phyloP scores from a whole-genome alignment of 2,329 filamentous ascomycete genomes.

The Aspergillus fumigatiaffinis region DNA sequence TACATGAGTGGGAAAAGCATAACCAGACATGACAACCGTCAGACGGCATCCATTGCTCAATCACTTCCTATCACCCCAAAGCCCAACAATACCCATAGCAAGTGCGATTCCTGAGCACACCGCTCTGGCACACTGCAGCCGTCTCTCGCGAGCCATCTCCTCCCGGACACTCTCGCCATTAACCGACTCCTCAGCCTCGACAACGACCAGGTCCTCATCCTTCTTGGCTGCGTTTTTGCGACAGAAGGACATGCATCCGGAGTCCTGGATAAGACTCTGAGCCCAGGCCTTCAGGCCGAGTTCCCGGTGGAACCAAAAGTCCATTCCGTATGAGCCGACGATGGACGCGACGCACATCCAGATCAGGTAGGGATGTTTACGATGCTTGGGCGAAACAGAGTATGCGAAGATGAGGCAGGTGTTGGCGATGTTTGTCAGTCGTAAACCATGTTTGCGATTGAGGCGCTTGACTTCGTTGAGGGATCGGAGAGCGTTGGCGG shows the following conservation, averaged over 20 bases:
- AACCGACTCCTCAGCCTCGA: slow-evolving; percentile 37
- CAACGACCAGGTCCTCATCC: slow-evolving; percentile 36
- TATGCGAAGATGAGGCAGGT: slow-evolving; percentile 74
- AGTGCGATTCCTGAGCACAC: slow-evolving; percentile 41
- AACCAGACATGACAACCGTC: not conserved
- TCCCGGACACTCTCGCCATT: slow-evolving; percentile 45
- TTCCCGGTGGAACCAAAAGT: slow-evolving; percentile 69
- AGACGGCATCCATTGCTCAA: too few relatives aligned
- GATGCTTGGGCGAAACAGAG: slow-evolving; percentile 66
- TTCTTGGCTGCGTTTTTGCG: slow-evolving; percentile 20
- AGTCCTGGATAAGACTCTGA: slow-evolving; percentile 42
- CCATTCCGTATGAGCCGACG: slow-evolving; percentile 50
- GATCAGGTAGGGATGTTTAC: slow-evolving; percentile 82
- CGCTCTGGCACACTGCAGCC: slow-evolving; percentile 35
- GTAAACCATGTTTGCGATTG: slow-evolving; percentile 62
- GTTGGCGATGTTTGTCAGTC: slow-evolving; percentile 65
- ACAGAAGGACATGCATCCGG: slow-evolving; percentile 16
- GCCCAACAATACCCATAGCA: slow-evolving; percentile 45
- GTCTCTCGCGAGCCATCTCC: slow-evolving; percentile 42
- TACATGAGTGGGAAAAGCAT: not conserved
- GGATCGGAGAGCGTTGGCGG: slow-evolving; percentile 65
- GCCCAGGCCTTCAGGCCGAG: slow-evolving; percentile 44
- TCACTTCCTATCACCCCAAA: slow-evolving; percentile 42
- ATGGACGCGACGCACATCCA: slow-evolving; percentile 69
- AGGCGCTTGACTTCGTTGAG: slow-evolving; percentile 64